Percentiles rank a stretch among this genome's conserved stretches.
Evolutionary conservation across 495 filamentous ascomycete genomes (phyloP).

Genomic region (Penicillium steckii): DNA sequence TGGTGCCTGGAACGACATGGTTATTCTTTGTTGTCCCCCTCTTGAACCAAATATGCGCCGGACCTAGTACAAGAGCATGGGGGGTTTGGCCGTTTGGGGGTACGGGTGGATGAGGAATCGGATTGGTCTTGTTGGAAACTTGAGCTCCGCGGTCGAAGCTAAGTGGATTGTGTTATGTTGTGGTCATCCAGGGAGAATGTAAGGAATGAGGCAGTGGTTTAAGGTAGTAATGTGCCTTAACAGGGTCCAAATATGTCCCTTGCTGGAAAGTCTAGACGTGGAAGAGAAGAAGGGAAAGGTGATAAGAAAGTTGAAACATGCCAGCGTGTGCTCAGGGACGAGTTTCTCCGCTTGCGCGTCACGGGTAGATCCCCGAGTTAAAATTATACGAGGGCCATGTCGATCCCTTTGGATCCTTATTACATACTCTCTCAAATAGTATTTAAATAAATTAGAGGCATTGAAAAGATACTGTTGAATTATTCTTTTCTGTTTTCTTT

Average conservation of each 20-base stretch:
- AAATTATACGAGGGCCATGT: not conserved
- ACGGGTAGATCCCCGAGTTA: not conserved
- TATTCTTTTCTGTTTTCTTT: no score
- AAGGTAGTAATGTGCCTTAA: not conserved
- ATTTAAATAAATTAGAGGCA: no score
- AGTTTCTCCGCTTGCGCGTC: conserved; percentile 2
- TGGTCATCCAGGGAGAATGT: not conserved
- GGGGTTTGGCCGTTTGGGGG: not conserved
- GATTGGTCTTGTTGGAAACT: conserved; percentile 5
- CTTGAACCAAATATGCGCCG: not conserved
- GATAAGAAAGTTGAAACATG: conserved; percentile 7
- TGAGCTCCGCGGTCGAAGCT: not conserved
- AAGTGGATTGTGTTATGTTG: not conserved
- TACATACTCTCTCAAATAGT: no score
- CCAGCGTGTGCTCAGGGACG: conserved; percentile 17
- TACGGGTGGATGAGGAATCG: not conserved
- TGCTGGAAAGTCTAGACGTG: not conserved
- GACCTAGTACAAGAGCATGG: conserved; percentile 12
- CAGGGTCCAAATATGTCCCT: not conserved
- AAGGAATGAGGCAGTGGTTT: not conserved
- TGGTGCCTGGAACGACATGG: conserved; percentile 21
- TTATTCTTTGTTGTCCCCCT: conserved; percentile 3
- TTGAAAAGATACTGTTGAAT: no score
- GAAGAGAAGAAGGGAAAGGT: not conserved
- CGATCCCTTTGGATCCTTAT: not conserved